Evolutionary conservation across 768 basidiomycete species (phyloP), one percentile per base, ranked within the genome.

Genomic region (Lactarius tabidus): DNA sequence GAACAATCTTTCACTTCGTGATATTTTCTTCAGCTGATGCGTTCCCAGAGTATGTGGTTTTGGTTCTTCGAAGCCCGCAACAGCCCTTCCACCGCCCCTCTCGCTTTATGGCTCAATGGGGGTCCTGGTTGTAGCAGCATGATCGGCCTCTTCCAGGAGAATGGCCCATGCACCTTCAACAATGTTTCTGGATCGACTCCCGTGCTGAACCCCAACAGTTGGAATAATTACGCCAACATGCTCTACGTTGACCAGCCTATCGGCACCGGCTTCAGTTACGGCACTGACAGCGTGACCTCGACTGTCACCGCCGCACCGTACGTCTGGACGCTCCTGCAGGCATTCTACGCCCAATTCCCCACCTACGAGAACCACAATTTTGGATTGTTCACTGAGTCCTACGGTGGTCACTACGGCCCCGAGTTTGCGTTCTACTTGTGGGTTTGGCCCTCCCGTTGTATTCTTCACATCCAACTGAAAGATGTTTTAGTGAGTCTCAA

Each of bases 321-420:
- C 31, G 54, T 55, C 10, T 55, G 54, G 54, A 51, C 23, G 48
- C 48, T 51, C 15, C 48, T 51, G 48, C 48, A 51, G 48, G 48
- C 48, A 51, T 51, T 55, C 54, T 55, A 55, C 54, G 54, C 54
- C n/a, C 77, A 77, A 63, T 85, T 84, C 62, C 62, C 79, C 35
- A 76, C 78, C 38, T 78, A 78, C 31, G 71, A 75, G 38, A 64
- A 66, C 5, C 76, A 74, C 60, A 75, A 77, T 7, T 72, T 84
- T 54, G 83, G 80, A 1, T 73, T 84, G 45, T 85, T 83, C 82
- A 82, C 82, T 3, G 82, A 84, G 71, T 83, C 82, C 77, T 65
- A 57, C 33, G 64, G 67, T n/a, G 72, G 72, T 4, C 72, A 73
- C 51, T 72, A 71, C 55, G 72, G 72, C 8, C 72, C 72, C 1